A percentile compares a stretch with the other conserved stretches of the same genome.
Conservation (phyloP, 352 stramenopile species). For the Saprolegnia diclina region DNA sequence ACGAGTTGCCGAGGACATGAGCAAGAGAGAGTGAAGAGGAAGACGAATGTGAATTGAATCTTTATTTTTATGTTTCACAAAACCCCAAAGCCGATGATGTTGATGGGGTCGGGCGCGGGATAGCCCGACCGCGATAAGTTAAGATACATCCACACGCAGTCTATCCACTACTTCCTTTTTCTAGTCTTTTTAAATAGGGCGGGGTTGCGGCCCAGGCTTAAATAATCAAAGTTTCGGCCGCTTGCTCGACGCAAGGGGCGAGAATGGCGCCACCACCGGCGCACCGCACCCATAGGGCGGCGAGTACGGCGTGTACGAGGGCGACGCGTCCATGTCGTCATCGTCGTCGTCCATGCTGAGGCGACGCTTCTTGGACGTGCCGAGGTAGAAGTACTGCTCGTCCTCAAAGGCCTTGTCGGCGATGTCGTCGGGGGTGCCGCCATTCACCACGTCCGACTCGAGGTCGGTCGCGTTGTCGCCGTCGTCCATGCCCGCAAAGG, state of each 20-base stretch:
- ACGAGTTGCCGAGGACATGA: too few relatives aligned
- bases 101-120: neutral
- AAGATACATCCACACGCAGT: neutral
- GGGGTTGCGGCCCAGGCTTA: neutral
- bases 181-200: conserved; percentile 5
- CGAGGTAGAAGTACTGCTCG: neutral
- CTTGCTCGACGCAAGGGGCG: neutral
- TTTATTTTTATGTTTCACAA: too few relatives aligned
- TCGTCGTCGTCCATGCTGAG: neutral
- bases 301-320: conserved; percentile 15
- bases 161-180: conserved; percentile 1
- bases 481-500: conserved; percentile 1
- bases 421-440: conserved; percentile 15
- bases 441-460: conserved; percentile 18
- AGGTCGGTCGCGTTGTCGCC: conserved; percentile 18
- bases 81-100: neutral
- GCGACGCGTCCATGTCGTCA: neutral
- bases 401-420: conserved; percentile 21
- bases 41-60: too few relatives aligned
- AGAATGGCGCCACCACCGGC: neutral
- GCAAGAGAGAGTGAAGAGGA: too few relatives aligned
- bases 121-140: neutral
- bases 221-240: conserved; percentile 19
- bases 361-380: neutral
- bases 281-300: conserved; percentile 1